Conservation (phyloP, 2,329 filamentous ascomycete genomes). For the Xylariaceae sp. region DNA sequence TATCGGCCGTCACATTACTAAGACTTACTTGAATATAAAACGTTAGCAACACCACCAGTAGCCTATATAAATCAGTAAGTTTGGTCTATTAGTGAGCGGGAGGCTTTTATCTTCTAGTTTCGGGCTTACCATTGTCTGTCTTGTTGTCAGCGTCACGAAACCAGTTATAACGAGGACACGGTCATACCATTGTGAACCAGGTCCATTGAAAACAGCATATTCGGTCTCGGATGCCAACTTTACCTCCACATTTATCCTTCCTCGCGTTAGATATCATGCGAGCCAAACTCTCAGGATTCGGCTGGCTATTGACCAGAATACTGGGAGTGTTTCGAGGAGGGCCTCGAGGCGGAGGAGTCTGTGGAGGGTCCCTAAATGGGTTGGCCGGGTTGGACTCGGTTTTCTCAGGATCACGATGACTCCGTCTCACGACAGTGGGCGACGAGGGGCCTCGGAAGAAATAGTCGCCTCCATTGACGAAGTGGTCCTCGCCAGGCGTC, state of each 20-base stretch:
- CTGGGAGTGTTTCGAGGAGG: background rate
- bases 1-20: too few species aligned
- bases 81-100: background rate
- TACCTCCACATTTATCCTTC: conserved; percentile 20
- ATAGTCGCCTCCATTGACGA: conserved; percentile 3
- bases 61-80: conserved; percentile 33
- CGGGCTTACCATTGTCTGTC: conserved; percentile 29
- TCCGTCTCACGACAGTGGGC: background rate
- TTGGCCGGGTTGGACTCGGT: conserved; percentile 11
- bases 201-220: conserved; percentile 63
- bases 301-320: background rate
- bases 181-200: conserved; percentile 62
- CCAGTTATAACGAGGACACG: background rate
- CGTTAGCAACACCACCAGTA: conserved; percentile 52
- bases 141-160: conserved; percentile 8
- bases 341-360: too few species aligned
- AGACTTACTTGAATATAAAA: conserved; percentile 48
- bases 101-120: background rate
- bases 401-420: conserved; percentile 2
- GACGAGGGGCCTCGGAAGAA: conserved; percentile 6
- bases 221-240: conserved; percentile 43
- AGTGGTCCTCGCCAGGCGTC: conserved; percentile 23
- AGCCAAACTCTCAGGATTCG: conserved; percentile 25
- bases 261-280: conserved; percentile 30
- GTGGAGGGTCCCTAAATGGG: conserved; percentile 9